Evolutionary conservation across 2,329 filamentous ascomycete genomes (phyloP).

Genomic region (Arthrobotrys conoides): DNA sequence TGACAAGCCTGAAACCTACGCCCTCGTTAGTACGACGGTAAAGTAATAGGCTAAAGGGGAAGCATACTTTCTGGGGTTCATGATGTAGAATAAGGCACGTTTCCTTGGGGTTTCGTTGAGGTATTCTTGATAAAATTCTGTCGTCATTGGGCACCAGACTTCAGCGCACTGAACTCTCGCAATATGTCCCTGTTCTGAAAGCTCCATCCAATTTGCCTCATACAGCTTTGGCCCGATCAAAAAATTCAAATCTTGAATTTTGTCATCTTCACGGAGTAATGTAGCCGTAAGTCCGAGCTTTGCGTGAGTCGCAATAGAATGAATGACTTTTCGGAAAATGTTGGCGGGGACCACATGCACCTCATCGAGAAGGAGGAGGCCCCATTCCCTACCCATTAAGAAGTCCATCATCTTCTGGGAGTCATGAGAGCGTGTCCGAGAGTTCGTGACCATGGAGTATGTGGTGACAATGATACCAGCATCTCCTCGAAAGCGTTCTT

Average conservation of each 20-base stretch:
- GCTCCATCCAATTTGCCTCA: constrained; percentile 99
- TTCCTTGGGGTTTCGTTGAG: constrained; percentile 77
- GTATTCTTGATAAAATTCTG: constrained; percentile 97
- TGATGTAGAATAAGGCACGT: constrained; percentile 83
- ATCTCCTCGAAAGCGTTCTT: constrained; percentile 85
- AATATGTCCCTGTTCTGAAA: constrained; percentile 96
- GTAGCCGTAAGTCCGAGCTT: constrained; percentile 96
- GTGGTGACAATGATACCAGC: constrained; percentile 98
- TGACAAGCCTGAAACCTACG: constrained; percentile 84
- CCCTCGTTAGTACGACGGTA: not conserved
- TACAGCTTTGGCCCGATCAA: constrained; percentile 97
- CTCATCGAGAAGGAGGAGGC: constrained; percentile 95
- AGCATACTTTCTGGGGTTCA: constrained; percentile 89
- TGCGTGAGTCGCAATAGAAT: constrained; percentile 91
- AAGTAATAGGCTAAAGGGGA: not conserved
- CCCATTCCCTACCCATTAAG: constrained; percentile 90
- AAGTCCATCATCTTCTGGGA: constrained; percentile 99
- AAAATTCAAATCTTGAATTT: constrained; percentile 97
- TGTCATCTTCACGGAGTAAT: constrained; percentile 94
- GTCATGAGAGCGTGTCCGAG: constrained; percentile 87
- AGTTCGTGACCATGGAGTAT: constrained; percentile 98
- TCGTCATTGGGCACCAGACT: constrained; percentile 99
- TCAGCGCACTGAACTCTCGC: constrained; percentile 97
- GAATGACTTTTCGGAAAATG: constrained; percentile 95
- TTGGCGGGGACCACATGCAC: constrained; percentile 97